Evolutionary conservation across 202 grass and related monocot species (phyloP).

Genomic region (Brachypodium distachyon): DNA sequence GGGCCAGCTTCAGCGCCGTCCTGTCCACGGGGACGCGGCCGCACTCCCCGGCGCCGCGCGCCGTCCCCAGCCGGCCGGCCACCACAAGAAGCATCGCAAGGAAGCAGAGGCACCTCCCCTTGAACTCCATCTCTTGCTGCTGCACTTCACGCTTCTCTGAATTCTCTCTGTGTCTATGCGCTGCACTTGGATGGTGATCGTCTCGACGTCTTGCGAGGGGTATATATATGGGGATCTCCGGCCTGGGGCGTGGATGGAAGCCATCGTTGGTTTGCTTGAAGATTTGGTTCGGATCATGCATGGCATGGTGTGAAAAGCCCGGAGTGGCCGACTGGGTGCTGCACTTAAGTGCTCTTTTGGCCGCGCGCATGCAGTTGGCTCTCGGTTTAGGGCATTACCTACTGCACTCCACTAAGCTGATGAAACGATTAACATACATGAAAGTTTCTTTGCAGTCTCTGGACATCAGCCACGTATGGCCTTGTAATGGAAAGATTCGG

Average conservation of each 20-base stretch:
- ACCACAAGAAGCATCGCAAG: slow-evolving; percentile 30
- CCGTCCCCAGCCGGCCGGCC: slow-evolving; percentile 15
- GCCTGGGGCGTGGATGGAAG: neutral
- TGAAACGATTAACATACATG: slow-evolving; percentile 8
- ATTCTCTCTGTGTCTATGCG: neutral
- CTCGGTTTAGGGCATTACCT: slow-evolving; percentile 28
- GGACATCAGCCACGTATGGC: slow-evolving; percentile 15
- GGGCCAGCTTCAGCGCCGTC: slow-evolving; percentile 45
- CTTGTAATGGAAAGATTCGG: slow-evolving; percentile 4
- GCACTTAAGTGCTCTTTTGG: neutral
- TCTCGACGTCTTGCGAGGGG: neutral
- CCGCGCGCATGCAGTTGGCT: slow-evolving; percentile 10
- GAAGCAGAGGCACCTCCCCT: slow-evolving; percentile 29
- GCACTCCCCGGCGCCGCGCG: slow-evolving; percentile 56
- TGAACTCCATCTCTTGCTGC: slow-evolving; percentile 26
- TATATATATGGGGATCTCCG: slow-evolving; percentile 18
- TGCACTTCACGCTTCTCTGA: neutral
- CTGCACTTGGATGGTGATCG: neutral
- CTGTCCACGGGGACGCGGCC: slow-evolving; percentile 37
- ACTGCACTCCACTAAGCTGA: slow-evolving; percentile 39
- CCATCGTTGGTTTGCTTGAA: slow-evolving; percentile 21
- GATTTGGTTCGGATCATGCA: neutral
- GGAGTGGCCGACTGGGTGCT: slow-evolving; percentile 35
- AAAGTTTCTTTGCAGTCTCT: neutral
- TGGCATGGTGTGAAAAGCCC: slow-evolving; percentile 25